Base-by-base conservation (phyloP, 352 stramenopile species). In the Globisporangium barbulae region DNA sequence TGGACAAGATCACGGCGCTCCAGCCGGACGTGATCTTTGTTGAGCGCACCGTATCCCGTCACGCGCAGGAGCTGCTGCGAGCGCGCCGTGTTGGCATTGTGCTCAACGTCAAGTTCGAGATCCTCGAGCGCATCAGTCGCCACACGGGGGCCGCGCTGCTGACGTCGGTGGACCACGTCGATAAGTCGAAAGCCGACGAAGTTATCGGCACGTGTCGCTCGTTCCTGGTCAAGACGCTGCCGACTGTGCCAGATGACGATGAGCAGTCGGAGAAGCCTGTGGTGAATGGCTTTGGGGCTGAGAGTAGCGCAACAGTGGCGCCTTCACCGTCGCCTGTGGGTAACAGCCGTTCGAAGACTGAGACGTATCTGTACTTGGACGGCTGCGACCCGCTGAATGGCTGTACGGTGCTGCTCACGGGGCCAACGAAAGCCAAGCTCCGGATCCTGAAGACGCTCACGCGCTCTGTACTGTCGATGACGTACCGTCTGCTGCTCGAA, bases 401-500 rank as follows among this genome's bases (percentile, higher is more conserved):
- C 35, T 98, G 92, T 61, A 98, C 96, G 2, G 84, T 99, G 35
- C 72, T 98, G 41, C 81, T 99, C 44, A 90, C 93, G 28, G 97
- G 97, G 1, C 89, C 83, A 30, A 92, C 80, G 53, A 94, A 96
- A 53, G 67, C 67, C 28, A 88, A 91, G 25, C 76, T 99, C 7
- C 90, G 94, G n/a, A 52, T 97, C 42, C 79, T 99, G 7, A 99
- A 99, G 72, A 64, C 73, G 45, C 78, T 99, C 21, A 88, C 97
- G 47, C 79, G 84, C 13, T 90, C 91, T 22, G 80, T 98, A 9
- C 79, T 99, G 9, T 93, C 88, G 39, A 90, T 97, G 61, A 91
- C 96, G 12, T 99, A 99, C 75, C 98, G 97, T 62, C 76, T 99
- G 22, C 89, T 97, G 30, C 85, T 99, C 22, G 96, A 99, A 71